Conservation (phyloP, 1,139 yeast genomes). For the Yamadazyma membranifaciens region DNA sequence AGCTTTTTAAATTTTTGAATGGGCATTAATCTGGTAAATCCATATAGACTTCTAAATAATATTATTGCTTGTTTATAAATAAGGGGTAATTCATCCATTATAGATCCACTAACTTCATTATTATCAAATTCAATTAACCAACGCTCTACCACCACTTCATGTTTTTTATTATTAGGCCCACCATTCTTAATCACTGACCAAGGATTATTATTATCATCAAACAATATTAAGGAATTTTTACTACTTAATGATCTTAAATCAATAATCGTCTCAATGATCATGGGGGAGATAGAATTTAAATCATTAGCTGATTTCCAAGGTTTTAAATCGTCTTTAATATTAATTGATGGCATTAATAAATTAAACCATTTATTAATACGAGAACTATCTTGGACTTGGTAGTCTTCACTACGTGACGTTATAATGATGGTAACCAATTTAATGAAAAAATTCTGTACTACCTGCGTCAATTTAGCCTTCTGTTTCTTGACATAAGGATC, state of each 20-base stretch:
- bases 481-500: slow-evolving; percentile 26
- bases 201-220: slow-evolving; percentile 46
- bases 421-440: slow-evolving; percentile 62
- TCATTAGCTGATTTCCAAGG: slow-evolving; percentile 54
- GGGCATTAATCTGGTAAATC: slow-evolving; percentile 70
- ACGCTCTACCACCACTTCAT: slow-evolving; percentile 85
- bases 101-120: slow-evolving; percentile 25
- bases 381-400: slow-evolving; percentile 9
- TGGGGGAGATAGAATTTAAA: slow-evolving; percentile 57
- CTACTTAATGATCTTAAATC: slow-evolving; percentile 64
- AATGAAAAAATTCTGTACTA: slow-evolving; percentile 65
- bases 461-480: slow-evolving; percentile 39
- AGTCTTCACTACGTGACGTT: slow-evolving; percentile 18
- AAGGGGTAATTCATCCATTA: slow-evolving; percentile 55
- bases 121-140: slow-evolving; percentile 83
- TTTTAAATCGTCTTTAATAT: slow-evolving; percentile 53
- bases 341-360: slow-evolving; percentile 40
- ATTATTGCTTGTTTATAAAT: slow-evolving; percentile 76
- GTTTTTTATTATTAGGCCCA: slow-evolving; percentile 39
- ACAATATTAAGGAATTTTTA: slow-evolving; percentile 59
- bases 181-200: slow-evolving; percentile 45
- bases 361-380: slow-evolving; percentile 65
- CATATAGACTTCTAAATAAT: slow-evolving; percentile 70
- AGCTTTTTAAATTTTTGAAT: slow-evolving; percentile 55
- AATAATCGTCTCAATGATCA: slow-evolving; percentile 80